These are phyloP conservation scores for Fusarium drepaniforme DNA, from an alignment of 2,329 filamentous ascomycete species.

Conservation along the genomic window DNA sequence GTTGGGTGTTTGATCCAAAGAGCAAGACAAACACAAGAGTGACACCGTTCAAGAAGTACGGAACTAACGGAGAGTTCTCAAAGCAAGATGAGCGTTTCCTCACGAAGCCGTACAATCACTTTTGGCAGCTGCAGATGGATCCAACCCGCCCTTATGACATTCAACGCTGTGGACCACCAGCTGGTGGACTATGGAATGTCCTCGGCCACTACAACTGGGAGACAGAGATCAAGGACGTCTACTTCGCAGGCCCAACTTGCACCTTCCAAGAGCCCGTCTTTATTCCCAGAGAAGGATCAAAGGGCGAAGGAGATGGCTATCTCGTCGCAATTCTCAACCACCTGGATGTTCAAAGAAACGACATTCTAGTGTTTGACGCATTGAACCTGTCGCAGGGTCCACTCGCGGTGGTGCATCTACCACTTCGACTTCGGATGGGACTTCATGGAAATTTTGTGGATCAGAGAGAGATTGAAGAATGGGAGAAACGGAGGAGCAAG, in stretches of 20 bases:
- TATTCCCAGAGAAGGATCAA: background rate
- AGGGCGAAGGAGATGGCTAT: background rate
- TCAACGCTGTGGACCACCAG: constrained; percentile 7
- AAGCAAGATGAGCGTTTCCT: constrained; percentile 17
- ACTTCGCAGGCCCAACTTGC: background rate
- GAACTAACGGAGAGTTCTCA: constrained; percentile 17
- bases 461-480: constrained; percentile 19
- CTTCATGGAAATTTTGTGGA: constrained; percentile 26
- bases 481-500: background rate
- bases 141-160: background rate
- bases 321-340: constrained; percentile 15
- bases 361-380: constrained; percentile 13
- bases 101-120: constrained; percentile 16
- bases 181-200: constrained; percentile 18
- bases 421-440: constrained; percentile 11
- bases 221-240: constrained; percentile 2
- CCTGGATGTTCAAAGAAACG: constrained; percentile 14
- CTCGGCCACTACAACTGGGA: constrained; percentile 18
- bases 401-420: constrained; percentile 4
- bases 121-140: constrained; percentile 21
- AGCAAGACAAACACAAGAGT: background rate
- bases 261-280: constrained; percentile 18
- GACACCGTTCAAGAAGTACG: constrained; percentile 1
- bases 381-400: constrained; percentile 1
- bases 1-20: constrained; percentile 13